Conservation (phyloP, 306 rosid species). For the Vachellia collinsii region DNA sequence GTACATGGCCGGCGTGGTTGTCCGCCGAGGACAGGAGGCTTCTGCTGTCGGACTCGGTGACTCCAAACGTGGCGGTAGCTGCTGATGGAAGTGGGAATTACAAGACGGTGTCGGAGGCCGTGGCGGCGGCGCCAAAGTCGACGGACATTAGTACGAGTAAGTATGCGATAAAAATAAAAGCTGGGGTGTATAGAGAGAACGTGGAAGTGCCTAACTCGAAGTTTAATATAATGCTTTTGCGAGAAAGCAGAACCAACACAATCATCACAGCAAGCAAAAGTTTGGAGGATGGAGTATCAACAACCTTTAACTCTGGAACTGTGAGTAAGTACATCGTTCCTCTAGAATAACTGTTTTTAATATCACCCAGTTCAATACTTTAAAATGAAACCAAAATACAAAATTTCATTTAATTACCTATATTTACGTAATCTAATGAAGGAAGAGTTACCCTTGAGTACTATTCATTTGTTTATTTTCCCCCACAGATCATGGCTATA, state of each 20-base stretch:
- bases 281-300: conserved; percentile 79
- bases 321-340: conserved; percentile 54
- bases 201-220: conserved; percentile 75
- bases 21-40: conserved; percentile 65
- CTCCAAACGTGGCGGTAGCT: conserved; percentile 70
- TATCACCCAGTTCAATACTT: too few species aligned
- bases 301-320: conserved; percentile 90
- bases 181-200: conserved; percentile 75
- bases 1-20: conserved; percentile 81
- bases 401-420: too few species aligned
- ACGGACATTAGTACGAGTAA: conserved; percentile 49
- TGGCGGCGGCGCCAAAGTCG: conserved; percentile 65
- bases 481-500: too few species aligned
- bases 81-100: conserved; percentile 81
- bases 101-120: conserved; percentile 76
- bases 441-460: too few species aligned
- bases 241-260: conserved; percentile 65
- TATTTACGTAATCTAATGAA: too few species aligned
- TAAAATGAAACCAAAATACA: too few species aligned
- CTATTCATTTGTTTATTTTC: too few species aligned
- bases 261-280: conserved; percentile 74
- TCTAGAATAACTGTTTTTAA: too few species aligned
- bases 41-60: conserved; percentile 51
- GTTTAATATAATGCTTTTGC: conserved; percentile 73
- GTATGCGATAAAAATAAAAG: conserved; percentile 68